Base-by-base conservation (phyloP, 192 early-diverging fungal species). In the Radiomyces spectabilis region DNA sequence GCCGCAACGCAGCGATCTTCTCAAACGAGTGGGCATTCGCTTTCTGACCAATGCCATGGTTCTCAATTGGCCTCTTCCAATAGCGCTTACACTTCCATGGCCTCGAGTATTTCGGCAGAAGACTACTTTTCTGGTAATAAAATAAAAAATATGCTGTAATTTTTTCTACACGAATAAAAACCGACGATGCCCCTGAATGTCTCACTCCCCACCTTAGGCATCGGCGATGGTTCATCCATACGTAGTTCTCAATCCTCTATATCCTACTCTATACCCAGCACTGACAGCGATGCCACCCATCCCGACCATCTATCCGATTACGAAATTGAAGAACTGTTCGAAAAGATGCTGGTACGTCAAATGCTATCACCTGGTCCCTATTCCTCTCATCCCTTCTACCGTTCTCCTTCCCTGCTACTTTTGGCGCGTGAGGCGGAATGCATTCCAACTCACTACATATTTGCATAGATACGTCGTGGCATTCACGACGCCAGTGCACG, bases 271-370 rank as follows among this genome's bases (percentile, higher is more conserved):
- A 25, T 40, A 3, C 56, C 49, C 22, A 58, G 56, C 10, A 58
- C 35, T 24, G 57, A 57, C 26, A 49, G 53, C 22, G 64, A 58
- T 12, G n/a, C 39, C 34, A 45, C 41, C 16, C 33, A 48, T 24
- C 6, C 15, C 29, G 45, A 47, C 5, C 12, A 27, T 3, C 4
- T 47, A 27, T 7, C 63, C 19, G 76, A 78, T 63, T 57, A 59
- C 37, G 73, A 75, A 21, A 64, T 78, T 50, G 73, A 78, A 37
- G 53, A 61, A 30, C 51, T 65, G 32, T 78, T 78, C 51, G 61
- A 72, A 41, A 68, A 72, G 31, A 67, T 78, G 63, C 63, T 78
- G 66, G 45, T 47, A 47, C 9, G 13, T 8, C 9, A n/a, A n/a
- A n/a, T n/a, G n/a, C n/a, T n/a, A n/a, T n/a, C n/a, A n/a, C n/a